phyloP scores from a whole-genome alignment of 441 rosid genomes.

The Mallotus japonicus region DNA sequence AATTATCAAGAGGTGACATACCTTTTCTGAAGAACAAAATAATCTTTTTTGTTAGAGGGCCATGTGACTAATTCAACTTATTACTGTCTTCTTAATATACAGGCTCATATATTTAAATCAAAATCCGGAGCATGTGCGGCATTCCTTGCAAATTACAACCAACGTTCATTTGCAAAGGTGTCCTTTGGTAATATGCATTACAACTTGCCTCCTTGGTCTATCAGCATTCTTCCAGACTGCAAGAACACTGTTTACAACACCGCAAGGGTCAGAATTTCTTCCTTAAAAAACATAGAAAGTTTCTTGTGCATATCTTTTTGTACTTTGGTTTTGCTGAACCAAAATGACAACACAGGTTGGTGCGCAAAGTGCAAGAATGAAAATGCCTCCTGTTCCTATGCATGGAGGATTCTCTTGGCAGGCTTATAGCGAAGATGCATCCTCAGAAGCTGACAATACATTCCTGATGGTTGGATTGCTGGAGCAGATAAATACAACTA shows the following conservation, averaged over 20 bases:
- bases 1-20: constrained; percentile 69
- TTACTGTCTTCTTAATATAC: constrained; percentile 23
- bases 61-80: not conserved
- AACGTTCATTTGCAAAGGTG: constrained; percentile 61
- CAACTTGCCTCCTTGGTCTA: constrained; percentile 97
- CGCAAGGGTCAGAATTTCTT: constrained; percentile 64
- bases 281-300: not conserved
- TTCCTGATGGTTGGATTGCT: constrained; percentile 76
- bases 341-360: constrained; percentile 54
- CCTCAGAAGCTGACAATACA: constrained; percentile 55
- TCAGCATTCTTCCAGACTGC: constrained; percentile 99
- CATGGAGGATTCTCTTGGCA: constrained; percentile 93
- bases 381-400: constrained; percentile 74
- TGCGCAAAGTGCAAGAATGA: constrained; percentile 80
- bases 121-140: constrained; percentile 89
- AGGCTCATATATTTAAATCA: constrained; percentile 86
- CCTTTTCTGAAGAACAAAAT: constrained; percentile 2
- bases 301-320: constrained; percentile 1
- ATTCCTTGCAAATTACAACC: constrained; percentile 82
- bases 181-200: constrained; percentile 71
- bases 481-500: constrained; percentile 92
- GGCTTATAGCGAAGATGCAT: constrained; percentile 72
- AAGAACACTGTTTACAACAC: constrained; percentile 95
- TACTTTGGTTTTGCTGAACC: constrained; percentile 21
- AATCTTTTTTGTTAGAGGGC: not conserved